phyloP scores from a whole-genome alignment of 139 green algal species.

The Chlamydomonas asymmetrica region DNA sequence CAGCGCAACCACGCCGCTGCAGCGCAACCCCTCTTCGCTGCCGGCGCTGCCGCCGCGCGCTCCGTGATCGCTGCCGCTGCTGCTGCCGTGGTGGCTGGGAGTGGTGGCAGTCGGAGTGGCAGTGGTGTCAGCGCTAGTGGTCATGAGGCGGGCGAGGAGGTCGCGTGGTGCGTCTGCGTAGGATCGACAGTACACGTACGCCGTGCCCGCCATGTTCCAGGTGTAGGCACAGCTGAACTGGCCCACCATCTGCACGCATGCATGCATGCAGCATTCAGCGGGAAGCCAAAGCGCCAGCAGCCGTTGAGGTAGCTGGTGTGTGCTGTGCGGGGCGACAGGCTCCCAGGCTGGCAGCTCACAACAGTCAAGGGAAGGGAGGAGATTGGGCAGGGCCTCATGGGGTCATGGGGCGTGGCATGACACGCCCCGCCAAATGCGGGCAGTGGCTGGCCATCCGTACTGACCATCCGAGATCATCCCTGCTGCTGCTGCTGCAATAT shows the following conservation, averaged over 20 bases:
- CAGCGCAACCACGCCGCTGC: no score
- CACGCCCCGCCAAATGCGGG: background rate
- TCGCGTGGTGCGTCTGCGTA: background rate
- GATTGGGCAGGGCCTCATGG: background rate
- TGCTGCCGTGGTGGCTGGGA: background rate
- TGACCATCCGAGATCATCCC: no score
- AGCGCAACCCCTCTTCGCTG: no score
- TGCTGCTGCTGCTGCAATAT: no score
- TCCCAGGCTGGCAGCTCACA: no score
- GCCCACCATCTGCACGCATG: background rate
- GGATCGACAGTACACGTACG: slow-evolving; percentile 29
- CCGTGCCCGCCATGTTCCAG: slow-evolving; percentile 17
- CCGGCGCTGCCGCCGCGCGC: background rate
- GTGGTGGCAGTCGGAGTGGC: background rate
- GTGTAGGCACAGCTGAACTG: slow-evolving; percentile 31
- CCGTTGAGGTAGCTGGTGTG: no score
- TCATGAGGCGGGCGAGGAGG: slow-evolving; percentile 23
- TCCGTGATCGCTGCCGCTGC: background rate
- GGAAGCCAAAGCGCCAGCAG: no score
- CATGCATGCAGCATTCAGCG: no score
- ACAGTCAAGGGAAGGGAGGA: background rate
- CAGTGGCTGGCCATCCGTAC: no score
- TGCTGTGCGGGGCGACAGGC: no score
- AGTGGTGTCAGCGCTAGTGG: background rate
- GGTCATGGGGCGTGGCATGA: background rate